phyloP scores from a whole-genome alignment of 768 basidiomycete species.

The Arthromyces matolae region DNA sequence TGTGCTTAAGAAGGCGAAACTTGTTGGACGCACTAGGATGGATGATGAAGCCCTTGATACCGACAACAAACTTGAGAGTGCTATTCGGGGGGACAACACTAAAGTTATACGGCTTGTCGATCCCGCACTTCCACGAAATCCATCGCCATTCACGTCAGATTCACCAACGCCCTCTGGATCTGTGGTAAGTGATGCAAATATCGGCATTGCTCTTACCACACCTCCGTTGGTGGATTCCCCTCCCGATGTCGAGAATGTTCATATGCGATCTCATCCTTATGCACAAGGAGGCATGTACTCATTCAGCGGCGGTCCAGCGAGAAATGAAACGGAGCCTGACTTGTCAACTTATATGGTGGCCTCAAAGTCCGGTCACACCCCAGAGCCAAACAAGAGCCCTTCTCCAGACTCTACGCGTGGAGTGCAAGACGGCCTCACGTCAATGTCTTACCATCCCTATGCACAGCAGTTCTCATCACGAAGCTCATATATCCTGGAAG shows the following conservation, averaged over 20 bases:
- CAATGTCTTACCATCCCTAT: conserved; percentile 42
- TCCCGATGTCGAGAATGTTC: conserved; percentile 27
- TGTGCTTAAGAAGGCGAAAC: conserved; percentile 38
- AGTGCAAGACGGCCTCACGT: conserved; percentile 36
- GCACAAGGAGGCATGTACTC: conserved; percentile 39
- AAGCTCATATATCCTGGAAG: conserved; percentile 32
- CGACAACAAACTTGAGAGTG: conserved; percentile 34
- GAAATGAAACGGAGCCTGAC: conserved; percentile 28
- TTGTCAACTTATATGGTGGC: conserved; percentile 25
- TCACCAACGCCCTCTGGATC: conserved; percentile 27
- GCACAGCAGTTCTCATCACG: conserved; percentile 29
- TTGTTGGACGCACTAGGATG: conserved; percentile 25
- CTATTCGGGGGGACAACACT: conserved; percentile 36
- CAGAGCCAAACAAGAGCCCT: background rate
- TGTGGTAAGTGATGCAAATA: conserved; percentile 24
- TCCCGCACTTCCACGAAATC: conserved; percentile 30
- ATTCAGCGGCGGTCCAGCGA: conserved; percentile 16
- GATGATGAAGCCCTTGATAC: conserved; percentile 9
- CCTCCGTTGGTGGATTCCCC: conserved; percentile 25
- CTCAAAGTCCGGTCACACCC: background rate
- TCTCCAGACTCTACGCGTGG: conserved; percentile 25
- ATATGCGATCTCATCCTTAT: conserved; percentile 45
- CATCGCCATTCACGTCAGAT: conserved; percentile 1
- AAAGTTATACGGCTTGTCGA: conserved; percentile 41
- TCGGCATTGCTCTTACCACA: conserved; percentile 34